Evolutionary conservation across 1,139 yeast species (phyloP).

Genomic region (Yamadazyma diospyri): DNA sequence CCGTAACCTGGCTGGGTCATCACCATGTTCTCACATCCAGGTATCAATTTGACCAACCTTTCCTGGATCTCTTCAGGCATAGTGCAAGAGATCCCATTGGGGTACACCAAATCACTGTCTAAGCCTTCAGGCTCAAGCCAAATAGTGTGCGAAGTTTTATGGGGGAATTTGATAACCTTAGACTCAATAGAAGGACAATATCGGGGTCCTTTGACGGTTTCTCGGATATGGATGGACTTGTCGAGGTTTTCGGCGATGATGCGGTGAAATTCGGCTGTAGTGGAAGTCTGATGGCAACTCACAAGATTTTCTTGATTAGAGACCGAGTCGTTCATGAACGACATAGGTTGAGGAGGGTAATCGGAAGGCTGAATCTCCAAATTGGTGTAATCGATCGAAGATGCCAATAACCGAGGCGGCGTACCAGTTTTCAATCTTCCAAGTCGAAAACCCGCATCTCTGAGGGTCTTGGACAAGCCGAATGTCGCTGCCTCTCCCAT

Average conservation of each 20-base stretch:
- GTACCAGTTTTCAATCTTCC: constrained; percentile 97
- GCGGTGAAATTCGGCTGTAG: constrained; percentile 73
- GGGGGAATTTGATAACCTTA: constrained; percentile 76
- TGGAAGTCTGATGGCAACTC: constrained; percentile 71
- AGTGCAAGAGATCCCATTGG: constrained; percentile 94
- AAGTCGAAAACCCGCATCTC: constrained; percentile 71
- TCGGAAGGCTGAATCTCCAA: constrained; percentile 76
- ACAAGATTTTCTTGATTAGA: constrained; percentile 56
- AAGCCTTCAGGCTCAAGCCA: constrained; percentile 98
- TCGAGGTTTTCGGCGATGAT: constrained; percentile 68
- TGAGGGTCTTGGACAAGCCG: constrained; percentile 79
- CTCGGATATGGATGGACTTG: constrained; percentile 84
- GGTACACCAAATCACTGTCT: constrained; percentile 80
- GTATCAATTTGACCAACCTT: constrained; percentile 68
- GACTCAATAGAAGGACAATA: constrained; percentile 97
- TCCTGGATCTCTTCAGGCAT: constrained; percentile 94
- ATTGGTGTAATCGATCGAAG: constrained; percentile 62
- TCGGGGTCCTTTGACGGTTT: constrained; percentile 94
- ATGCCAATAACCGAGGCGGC: constrained; percentile 80
- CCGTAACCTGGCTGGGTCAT: constrained; percentile 98
- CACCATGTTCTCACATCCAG: constrained; percentile 82
- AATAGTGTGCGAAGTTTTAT: constrained; percentile 70
- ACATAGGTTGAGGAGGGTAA: constrained; percentile 82
- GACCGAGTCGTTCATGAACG: constrained; percentile 71
- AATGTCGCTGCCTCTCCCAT: constrained; percentile 90